Evolutionary conservation across 140 eudicot species (phyloP), one percentile per base, ranked within the genome.

Genomic region (Stevia rebaudiana): DNA sequence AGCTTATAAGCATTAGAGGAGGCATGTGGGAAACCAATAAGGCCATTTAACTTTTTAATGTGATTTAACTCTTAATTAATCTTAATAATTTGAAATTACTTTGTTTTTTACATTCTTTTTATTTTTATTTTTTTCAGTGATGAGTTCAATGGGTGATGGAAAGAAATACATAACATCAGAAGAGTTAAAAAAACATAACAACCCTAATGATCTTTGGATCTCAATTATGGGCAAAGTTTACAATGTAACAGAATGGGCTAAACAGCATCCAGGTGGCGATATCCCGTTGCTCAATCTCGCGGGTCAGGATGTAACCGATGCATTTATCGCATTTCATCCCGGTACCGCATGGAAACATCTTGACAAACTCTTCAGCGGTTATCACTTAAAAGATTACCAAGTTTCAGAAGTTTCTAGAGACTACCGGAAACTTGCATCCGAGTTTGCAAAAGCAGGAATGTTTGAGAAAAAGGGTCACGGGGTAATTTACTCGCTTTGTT

Each of bases 261-360:
- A 88, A 56, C 76, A 68, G 12, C 98, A 92, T 48, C 98, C 98
- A 0, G 98, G 98, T 48, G 98, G 98, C 3, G 95, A 88, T 65
- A 42, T 52, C 41, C 78, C 81, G 0, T 83, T 92, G 18, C 35
- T 83, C 52, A 83, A 83, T 56, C 61, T 92, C 16, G 89, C 95
- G 22, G 98, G 98, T 15, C 86, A 92, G 53, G 98, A 92, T 40
- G 98, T 74, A 1, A 88, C 98, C 3, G 98, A 92, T 68, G 96
- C 98, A 0, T 92, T 92, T 82, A 83, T 92, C 15, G 98, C 98
- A 30, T 92, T 84, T 42, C 98, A 92, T 70, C 98, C 96, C 0
- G 96, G 92, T 19, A 24, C 85, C 1, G 88, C 96, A 8, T 92
- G 96, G 96, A 62, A 85, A 22, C 59, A 74, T 58, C 87, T 92